Base-by-base conservation (phyloP, 2,329 filamentous ascomycete genomes). In the Pestalotiopsis sp. region DNA sequence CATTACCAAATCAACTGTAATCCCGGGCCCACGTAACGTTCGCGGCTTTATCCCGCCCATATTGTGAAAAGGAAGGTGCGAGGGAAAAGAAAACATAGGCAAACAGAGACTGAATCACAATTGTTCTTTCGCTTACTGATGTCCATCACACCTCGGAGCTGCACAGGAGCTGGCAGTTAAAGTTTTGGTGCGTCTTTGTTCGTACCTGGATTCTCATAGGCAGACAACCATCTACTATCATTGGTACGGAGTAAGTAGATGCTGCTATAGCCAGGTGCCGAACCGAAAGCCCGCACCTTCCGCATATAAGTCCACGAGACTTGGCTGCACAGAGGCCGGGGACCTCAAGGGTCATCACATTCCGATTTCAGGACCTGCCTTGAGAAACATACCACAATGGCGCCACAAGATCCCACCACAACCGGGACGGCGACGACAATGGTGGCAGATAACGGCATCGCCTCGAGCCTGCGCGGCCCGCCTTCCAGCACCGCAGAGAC, bases 401-500 rank as follows among this genome's bases (percentile, higher is more conserved):
- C 25, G 25, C 27, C 31, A n/a, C 59, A 39, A 2, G 13, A 36
- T n/a, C 17, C 17, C 27, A 4, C n/a, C 25, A 62, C 17, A 13
- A 6, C 12, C 12, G 27, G 14, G 14, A 27, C 31, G 36, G 36
- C 59, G 7, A 36, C n/a, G 17, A n/a, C 59, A 62, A 36, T 25
- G 12, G 17, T 27, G 0, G 14, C 27, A 36, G 14, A 62, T n/a
- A 36, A 36, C 13, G 59, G 17, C 27, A 62, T n/a, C 0, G 36
- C 25, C 14, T 31, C 59, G n/a, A 36, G 17, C 14, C 1, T 64
- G 39, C 45, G 61, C 39, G 14, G 38, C 3, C 6, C 38, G 39
- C 36, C 38, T 12, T 64, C 61, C 25, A 64, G 39, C 39, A 64
- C 38, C 14, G 39, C 39, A 14, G 61, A 64, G n/a, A 64, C 61